A percentile compares a stretch with the other conserved stretches of the same genome.
phyloP scores from a whole-genome alignment of 495 filamentous ascomycete genomes.

The Cetradonia linearis region DNA sequence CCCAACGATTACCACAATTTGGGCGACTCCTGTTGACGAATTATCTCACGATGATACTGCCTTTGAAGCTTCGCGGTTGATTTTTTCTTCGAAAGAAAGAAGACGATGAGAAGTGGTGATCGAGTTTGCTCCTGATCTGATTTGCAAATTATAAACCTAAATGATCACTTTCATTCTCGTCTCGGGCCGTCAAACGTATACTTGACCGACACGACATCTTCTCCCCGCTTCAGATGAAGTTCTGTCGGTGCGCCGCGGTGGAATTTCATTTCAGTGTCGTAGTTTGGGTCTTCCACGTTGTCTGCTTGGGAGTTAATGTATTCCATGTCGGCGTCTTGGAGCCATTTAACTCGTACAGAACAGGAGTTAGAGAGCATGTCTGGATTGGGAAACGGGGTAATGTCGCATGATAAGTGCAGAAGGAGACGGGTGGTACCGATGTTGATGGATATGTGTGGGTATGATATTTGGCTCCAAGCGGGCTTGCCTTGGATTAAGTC shows the following conservation, averaged over 20 bases:
- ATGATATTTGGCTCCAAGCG: constrained; percentile 16
- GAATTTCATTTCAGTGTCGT: constrained; percentile 22
- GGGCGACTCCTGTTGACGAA: too few species aligned
- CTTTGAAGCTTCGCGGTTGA: too few species aligned
- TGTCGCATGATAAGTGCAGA: constrained; percentile 18
- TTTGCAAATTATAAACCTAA: background rate
- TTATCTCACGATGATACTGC: too few species aligned
- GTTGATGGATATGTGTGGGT: constrained; percentile 20
- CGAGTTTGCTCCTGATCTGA: background rate
- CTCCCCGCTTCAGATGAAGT: constrained; percentile 20
- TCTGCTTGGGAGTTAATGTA: constrained; percentile 17
- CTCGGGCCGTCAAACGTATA: constrained; percentile 18
- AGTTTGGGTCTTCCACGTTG: constrained; percentile 18
- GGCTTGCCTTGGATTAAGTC: constrained; percentile 16
- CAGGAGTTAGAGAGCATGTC: constrained; percentile 18
- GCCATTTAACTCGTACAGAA: constrained; percentile 22
- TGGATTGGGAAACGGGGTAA: constrained; percentile 11
- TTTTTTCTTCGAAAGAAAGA: too few species aligned
- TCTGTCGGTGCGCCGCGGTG: constrained; percentile 18
- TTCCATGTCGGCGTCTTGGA: constrained; percentile 15
- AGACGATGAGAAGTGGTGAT: too few species aligned
- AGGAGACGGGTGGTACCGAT: constrained; percentile 15
- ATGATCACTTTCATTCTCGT: constrained; percentile 5
- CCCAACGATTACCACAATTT: too few species aligned
- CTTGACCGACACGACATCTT: constrained; percentile 22